These are phyloP conservation scores for Mycena sanguinolenta DNA, from an alignment of 768 basidiomycete genomes.

Conservation along the genomic window DNA sequence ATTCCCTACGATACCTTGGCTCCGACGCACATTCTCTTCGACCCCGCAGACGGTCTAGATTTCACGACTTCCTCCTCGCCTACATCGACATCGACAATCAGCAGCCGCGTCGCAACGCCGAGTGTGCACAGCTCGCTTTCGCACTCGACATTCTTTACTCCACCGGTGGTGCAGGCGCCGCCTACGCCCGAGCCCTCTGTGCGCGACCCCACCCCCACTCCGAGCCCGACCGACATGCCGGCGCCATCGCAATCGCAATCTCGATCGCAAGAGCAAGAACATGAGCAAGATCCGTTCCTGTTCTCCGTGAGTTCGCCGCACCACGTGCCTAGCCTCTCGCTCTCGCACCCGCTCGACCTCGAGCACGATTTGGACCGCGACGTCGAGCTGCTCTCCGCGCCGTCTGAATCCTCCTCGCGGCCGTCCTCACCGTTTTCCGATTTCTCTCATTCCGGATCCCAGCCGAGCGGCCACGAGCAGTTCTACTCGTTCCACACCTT, in stretches of 20 bases:
- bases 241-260: no score
- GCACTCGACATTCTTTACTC: constrained; percentile 30
- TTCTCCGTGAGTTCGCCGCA: constrained; percentile 37
- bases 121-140: constrained; percentile 34
- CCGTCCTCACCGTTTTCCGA: constrained; percentile 57
- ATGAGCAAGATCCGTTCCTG: constrained; percentile 25
- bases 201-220: no score
- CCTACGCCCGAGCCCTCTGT: constrained; percentile 27
- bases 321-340: constrained; percentile 52
- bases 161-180: constrained; percentile 24
- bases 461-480: constrained; percentile 9
- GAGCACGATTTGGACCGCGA: constrained; percentile 43
- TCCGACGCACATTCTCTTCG: constrained; percentile 63
- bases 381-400: constrained; percentile 58
- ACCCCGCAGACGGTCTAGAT: constrained; percentile 47
- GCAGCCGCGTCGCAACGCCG: constrained; percentile 40
- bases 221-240: constrained; percentile 23
- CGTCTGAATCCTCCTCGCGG: constrained; percentile 50
- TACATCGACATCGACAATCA: constrained; percentile 42
- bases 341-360: constrained; percentile 58
- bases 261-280: no score
- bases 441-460: constrained; percentile 27
- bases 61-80: constrained; percentile 38
- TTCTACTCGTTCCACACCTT: constrained; percentile 21
- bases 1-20: constrained; percentile 62